Evolutionary conservation across 2,329 filamentous ascomycete species (phyloP).

Genomic region (Meredithiella fracta): DNA sequence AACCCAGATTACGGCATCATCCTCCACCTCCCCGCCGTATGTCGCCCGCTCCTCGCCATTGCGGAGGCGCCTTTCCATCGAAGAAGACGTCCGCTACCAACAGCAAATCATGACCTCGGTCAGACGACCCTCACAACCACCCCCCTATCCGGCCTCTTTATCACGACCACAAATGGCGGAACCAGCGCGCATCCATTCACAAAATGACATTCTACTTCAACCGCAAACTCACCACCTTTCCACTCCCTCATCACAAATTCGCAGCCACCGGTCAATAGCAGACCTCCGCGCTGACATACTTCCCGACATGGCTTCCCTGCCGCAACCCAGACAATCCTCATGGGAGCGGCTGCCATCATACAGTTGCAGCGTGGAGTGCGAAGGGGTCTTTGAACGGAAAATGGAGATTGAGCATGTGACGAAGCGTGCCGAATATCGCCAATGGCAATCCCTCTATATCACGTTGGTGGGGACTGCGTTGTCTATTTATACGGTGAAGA

Average conservation of each 20-base stretch:
- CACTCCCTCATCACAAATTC: neutral
- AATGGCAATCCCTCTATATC: conserved; percentile 48
- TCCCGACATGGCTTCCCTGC: conserved; percentile 13
- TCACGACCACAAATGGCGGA: neutral
- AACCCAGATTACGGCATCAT: neutral
- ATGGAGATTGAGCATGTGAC: conserved; percentile 50
- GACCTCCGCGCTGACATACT: conserved; percentile 10
- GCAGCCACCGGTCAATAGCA: conserved; percentile 6
- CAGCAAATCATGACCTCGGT: conserved; percentile 32
- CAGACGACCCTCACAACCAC: conserved; percentile 27
- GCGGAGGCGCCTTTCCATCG: conserved; percentile 35
- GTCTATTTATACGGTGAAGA: conserved; percentile 47
- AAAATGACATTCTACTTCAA: conserved; percentile 9
- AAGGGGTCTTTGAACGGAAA: conserved; percentile 44
- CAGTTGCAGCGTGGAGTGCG: conserved; percentile 37
- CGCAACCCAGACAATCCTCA: conserved; percentile 19
- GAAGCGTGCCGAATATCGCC: conserved; percentile 42
- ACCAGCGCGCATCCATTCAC: neutral
- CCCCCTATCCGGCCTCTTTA: conserved; percentile 23
- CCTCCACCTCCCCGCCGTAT: conserved; percentile 4
- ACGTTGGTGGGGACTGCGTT: conserved; percentile 53
- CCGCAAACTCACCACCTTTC: conserved; percentile 6
- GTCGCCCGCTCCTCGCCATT: conserved; percentile 19
- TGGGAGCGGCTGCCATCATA: conserved; percentile 38
- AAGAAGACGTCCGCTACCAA: conserved; percentile 38